Base-by-base conservation (phyloP, 179 eudicot genomes). In the Drosera spatulata region DNA sequence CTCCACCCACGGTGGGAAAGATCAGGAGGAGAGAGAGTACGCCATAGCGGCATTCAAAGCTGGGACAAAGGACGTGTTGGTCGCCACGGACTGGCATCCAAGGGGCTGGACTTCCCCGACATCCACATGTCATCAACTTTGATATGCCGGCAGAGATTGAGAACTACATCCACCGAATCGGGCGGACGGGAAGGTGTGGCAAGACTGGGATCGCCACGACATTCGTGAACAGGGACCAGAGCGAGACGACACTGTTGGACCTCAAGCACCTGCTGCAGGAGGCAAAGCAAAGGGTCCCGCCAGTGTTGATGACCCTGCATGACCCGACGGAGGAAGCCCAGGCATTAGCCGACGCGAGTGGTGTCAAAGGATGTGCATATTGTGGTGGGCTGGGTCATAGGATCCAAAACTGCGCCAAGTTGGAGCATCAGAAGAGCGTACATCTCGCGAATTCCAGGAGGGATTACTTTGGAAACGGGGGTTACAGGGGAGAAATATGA, bases 71-170 rank as follows among this genome's bases (percentile, higher is more conserved):
- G 97, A 90, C 6, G 97, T 87, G 5, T 65, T 90, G 66, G 97
- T 90, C n/a, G 97, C 95, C 52, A 90, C 97, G 0, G 97, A 90
- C 22, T 90, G 7, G 97, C 97, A 40, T 90, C 97, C 0, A 90
- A 90, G 66, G 97, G 97, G 39, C 69, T 90, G 33, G 97, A 90
- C 73, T 90, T 90, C 56, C 97, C 97, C 0, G 97, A 90, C 56
- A 90, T 90, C 37, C 89, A 87, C 97, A 90, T 1, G 93, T 90
- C 1, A 82, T 90, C 57, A 90, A 90, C 68, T 90, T 87, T 0
- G 97, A 90, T 49, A 90, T 90, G 97, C 97, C 97, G 0, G 97
- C 87, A 0, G 97, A 90, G 71, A 90, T 90, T 22, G 97, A 91
- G 65, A 91, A 91, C 54, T 91, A 91, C 11, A 94, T 88, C 5